phyloP scores from a whole-genome alignment of 2,329 filamentous ascomycete species.

The Ophidiomyces ophidiicola region DNA sequence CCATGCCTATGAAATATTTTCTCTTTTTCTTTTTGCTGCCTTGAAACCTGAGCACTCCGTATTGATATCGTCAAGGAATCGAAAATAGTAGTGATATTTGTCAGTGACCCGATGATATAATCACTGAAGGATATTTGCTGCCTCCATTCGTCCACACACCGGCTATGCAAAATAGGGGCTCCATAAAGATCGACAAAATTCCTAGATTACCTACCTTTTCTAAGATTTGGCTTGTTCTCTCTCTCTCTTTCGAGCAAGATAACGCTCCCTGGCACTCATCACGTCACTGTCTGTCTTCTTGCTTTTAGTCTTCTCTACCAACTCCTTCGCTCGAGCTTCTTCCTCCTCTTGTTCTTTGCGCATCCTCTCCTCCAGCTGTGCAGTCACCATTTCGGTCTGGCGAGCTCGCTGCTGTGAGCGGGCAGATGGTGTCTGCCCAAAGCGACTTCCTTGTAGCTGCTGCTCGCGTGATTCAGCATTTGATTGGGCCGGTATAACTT shows the following conservation, averaged over 20 bases:
- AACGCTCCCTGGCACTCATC: constrained; percentile 49
- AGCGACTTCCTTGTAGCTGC: constrained; percentile 12
- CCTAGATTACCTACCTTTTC: constrained; percentile 16
- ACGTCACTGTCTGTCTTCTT: constrained; percentile 47
- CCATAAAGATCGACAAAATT: not conserved
- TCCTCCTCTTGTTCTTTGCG: constrained; percentile 48
- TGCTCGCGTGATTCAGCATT: not conserved
- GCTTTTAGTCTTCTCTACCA: constrained; percentile 46
- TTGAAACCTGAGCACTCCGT: too few relatives aligned
- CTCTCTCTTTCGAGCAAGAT: constrained; percentile 48
- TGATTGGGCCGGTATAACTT: constrained; percentile 14
- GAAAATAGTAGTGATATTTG: too few relatives aligned
- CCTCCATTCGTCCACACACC: too few relatives aligned
- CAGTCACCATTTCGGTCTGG: constrained; percentile 49
- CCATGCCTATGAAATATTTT: too few relatives aligned
- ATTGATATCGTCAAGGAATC: too few relatives aligned
- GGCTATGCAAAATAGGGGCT: not conserved
- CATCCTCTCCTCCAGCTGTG: constrained; percentile 45
- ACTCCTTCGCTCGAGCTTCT: constrained; percentile 40
- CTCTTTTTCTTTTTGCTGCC: too few relatives aligned
- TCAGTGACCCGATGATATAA: too few relatives aligned
- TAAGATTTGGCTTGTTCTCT: constrained; percentile 28
- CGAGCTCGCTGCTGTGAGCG: constrained; percentile 39
- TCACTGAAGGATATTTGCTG: too few relatives aligned
- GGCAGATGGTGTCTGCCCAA: constrained; percentile 26